Evolutionary conservation across 805 yeast species (phyloP), one percentile per base, ranked within the genome.

Genomic region (Cyberlindnera lachancei): DNA sequence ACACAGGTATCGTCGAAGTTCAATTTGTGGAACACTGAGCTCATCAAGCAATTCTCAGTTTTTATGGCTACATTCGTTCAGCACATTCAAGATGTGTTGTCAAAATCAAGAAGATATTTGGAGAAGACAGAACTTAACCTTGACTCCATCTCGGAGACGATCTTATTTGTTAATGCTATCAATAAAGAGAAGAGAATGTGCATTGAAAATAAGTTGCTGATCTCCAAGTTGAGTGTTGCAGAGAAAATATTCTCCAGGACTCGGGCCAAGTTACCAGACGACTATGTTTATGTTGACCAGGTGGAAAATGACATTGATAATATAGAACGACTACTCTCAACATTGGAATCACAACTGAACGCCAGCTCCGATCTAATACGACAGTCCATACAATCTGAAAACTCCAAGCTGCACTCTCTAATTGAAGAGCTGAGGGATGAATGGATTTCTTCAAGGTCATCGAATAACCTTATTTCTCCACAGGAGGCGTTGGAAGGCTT

Each of bases 271-370:
- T 66, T 73, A 30, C 70, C 79, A 0, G 22, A 55, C 0, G 66
- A 67, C 18, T 79, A 87, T 80, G 39, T 77, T 1, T 72, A 61
- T 48, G 60, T 59, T 29, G 92, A 81, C 25, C 94, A 84, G 42
- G 35, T 84, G 0, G 74, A 70, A 11, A 62, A 59, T 31, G 75
- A 71, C 33, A 49, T 64, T 33, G 45, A 57, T 1, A 59, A 73
- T 2, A 46, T 77, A 20, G 32, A 42, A 2, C 61, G 70, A 23
- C 49, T 71, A 9, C 32, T 68, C 26, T 40, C 41, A 4, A 43
- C 49, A 23, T 61, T 71, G 41, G 48, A 55, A 8, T 39, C 34
- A 2, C 39, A 60, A 3, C 57, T 82, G 7, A 56, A 61, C 7
- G 57, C 59, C 0, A 65, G 73, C 33, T 38, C 53, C 7, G 70